Evolutionary conservation across 345 rosid genomes (phyloP).

Genomic region (Gossypium arboreum): DNA sequence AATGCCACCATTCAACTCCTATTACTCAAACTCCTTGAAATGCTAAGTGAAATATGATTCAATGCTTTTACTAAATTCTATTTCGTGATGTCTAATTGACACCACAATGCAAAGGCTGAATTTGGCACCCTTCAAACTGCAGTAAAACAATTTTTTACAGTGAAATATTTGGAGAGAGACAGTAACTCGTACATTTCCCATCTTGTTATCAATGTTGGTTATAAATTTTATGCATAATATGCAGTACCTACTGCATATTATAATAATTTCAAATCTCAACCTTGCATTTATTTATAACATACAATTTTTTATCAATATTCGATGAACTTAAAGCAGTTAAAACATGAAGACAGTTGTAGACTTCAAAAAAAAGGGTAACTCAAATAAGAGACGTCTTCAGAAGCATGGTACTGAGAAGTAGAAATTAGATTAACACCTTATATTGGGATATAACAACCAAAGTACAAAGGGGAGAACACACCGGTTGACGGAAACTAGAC

Average conservation of each 20-base stretch:
- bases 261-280: neutral
- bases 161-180: neutral
- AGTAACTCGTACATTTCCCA: neutral
- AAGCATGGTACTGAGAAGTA: neutral
- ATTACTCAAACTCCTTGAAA: neutral
- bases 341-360: neutral
- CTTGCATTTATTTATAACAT: conserved; percentile 1
- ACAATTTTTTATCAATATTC: neutral
- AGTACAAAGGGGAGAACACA: neutral
- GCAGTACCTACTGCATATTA: neutral
- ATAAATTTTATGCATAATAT: neutral
- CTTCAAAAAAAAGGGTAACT: neutral
- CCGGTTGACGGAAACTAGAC: neutral
- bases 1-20: neutral
- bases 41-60: neutral
- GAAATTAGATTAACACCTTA: neutral
- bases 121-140: neutral
- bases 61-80: neutral
- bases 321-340: neutral
- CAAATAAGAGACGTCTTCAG: neutral
- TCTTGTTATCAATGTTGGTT: neutral
- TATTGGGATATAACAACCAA: neutral
- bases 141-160: neutral
- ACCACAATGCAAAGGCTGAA: neutral
- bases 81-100: neutral